Base-by-base conservation (phyloP, 1,284 basidiomycete species). In the Marasmius sp. region DNA sequence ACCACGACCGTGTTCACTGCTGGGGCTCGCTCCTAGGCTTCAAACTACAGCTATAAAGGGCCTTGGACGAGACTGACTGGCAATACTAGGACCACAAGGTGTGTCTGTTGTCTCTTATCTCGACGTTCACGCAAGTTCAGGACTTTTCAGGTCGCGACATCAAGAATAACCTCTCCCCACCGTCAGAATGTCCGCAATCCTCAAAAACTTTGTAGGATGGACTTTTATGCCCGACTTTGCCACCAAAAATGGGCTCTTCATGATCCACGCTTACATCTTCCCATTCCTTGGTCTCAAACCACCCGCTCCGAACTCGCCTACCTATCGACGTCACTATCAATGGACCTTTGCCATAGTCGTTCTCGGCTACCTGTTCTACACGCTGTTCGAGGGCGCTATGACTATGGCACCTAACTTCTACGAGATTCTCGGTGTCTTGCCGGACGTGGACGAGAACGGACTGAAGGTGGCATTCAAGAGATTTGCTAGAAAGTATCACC, bases 401-500 rank as follows among this genome's bases (percentile, higher is more conserved):
- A 76, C 81, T 1, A 81, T 87, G 67, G 77, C 80, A 9, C 83
- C 81, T 3, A 93, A 91, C 71, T 93, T 88, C 75, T 95, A 95
- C 72, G 80, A 91, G 63, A 78, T 92, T 14, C 84, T 95, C 11
- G 85, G 83, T 2, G 86, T 93, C 0, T 65, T 74, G 3, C 82
- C 85, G 4, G 75, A 77, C 27, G 88, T 87, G 0, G 87, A 91
- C 67, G 87, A 90, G 53, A 79, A 78, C 54, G 82, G 81, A 8
- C 79, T 96, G 58, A 92, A 89, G 75, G 68, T 75, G 7, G 91
- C 89, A 1, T 95, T 93, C 71, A 80, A 92, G 57, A 77, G 83
- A 8, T 89, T 95, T 65, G 93, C 91, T 5, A 85, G 85, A 68
- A 79, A 75, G 64, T 80, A 89, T 66, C 94, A 96, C 71, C 94